Conservation (phyloP, 805 yeast genomes). For the Candida vaughaniae region DNA sequence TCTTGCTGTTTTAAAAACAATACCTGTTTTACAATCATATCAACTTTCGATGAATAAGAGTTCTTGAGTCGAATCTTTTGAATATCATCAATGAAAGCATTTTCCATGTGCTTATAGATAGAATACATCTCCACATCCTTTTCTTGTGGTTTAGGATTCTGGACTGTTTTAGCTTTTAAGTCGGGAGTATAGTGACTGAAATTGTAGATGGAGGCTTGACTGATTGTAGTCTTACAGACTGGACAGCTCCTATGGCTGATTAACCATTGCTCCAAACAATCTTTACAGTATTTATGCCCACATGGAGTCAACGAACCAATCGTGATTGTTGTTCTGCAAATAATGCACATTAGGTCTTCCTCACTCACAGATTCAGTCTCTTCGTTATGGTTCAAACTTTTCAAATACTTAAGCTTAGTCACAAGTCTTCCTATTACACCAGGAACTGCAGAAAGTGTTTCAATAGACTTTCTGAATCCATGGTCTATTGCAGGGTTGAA, state of each 20-base stretch:
- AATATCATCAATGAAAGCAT: conserved; percentile 44
- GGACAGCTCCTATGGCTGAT: conserved; percentile 65
- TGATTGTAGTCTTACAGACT: conserved; percentile 63
- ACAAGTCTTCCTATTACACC: conserved; percentile 26
- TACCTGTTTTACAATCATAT: conserved; percentile 73
- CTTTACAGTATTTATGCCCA: conserved; percentile 89
- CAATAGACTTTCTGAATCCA: conserved; percentile 8
- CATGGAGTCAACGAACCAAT: conserved; percentile 83
- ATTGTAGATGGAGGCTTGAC: conserved; percentile 56
- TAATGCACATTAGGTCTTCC: conserved; percentile 61
- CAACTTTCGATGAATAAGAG: conserved; percentile 82
- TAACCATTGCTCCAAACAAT: conserved; percentile 78
- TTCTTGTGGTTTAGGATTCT: conserved; percentile 11
- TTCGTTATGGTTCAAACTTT: conserved; percentile 9
- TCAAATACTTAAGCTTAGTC: conserved; percentile 36
- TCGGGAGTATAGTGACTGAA: conserved; percentile 61
- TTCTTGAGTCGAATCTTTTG: conserved; percentile 28
- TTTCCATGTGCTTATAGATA: conserved; percentile 47
- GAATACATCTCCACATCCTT: conserved; percentile 25
- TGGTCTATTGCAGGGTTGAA: conserved; percentile 17
- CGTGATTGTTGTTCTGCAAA: conserved; percentile 69
- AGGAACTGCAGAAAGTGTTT: conserved; percentile 3
- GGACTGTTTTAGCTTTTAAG: conserved; percentile 46
- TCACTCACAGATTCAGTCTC: conserved; percentile 15
- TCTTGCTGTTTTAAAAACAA: conserved; percentile 59